phyloP scores from a whole-genome alignment of 2,329 filamentous ascomycete genomes.

The Tolypocladium ovalisporum region DNA sequence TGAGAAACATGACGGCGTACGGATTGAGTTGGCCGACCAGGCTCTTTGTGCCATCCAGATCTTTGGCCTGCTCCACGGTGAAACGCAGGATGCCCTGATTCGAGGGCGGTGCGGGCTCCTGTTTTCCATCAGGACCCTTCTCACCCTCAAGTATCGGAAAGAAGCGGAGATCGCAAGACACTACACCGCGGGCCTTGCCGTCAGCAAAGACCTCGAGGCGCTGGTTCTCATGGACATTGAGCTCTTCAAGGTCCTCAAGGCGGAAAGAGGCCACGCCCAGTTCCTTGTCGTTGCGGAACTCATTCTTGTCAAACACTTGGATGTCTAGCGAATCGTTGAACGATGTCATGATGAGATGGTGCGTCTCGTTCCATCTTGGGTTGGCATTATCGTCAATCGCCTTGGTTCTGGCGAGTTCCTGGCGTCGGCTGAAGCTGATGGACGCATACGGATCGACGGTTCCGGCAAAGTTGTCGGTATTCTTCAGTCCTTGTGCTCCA shows the following conservation, averaged over 20 bases:
- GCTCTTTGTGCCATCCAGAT: conserved; percentile 86
- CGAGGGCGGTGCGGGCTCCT: conserved; percentile 73
- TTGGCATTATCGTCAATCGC: conserved; percentile 73
- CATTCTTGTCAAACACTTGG: conserved; percentile 84
- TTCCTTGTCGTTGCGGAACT: conserved; percentile 93
- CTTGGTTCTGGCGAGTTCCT: conserved; percentile 80
- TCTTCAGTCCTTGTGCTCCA: conserved; percentile 85
- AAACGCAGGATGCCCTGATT: conserved; percentile 92
- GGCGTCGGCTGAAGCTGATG: conserved; percentile 74
- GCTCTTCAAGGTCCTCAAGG: conserved; percentile 69
- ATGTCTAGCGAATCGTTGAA: conserved; percentile 82
- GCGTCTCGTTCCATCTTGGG: conserved; percentile 91
- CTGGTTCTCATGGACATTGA: conserved; percentile 72
- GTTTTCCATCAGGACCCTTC: conserved; percentile 64
- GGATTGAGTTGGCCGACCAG: conserved; percentile 85
- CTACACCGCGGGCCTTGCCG: conserved; percentile 70
- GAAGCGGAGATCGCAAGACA: conserved; percentile 80
- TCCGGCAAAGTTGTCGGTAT: conserved; percentile 85
- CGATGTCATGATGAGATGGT: conserved; percentile 89
- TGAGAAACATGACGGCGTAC: conserved; percentile 79
- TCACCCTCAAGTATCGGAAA: conserved; percentile 78
- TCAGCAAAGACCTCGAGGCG: conserved; percentile 74
- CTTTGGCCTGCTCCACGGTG: conserved; percentile 91
- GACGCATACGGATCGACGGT: conserved; percentile 84
- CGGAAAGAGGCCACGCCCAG: conserved; percentile 78